Base-by-base conservation (phyloP, 257 asterid genomes). In the Primulina huaijiensis region DNA sequence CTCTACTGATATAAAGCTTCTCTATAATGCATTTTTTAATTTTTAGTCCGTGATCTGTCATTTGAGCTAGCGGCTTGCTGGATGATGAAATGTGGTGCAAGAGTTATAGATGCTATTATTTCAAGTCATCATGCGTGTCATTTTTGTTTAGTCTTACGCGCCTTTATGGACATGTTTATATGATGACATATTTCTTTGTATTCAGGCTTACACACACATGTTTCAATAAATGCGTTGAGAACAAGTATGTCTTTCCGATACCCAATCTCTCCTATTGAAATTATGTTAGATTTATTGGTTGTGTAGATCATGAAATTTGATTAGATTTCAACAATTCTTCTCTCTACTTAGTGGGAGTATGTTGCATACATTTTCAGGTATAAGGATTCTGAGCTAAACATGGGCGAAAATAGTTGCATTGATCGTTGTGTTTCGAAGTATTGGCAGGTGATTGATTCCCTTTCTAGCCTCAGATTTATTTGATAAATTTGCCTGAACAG, bases 121-220 rank as follows among this genome's bases (percentile, higher is more conserved):
- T 64, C 37, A 53, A 27, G 2, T 27, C 59, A 37, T 64, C 3
- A 14, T 65, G 16, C 30, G 38, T 14, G 2, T 35, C 40, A 57
- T 35, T 38, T 19, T 3, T 35, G 9, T 33, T 1, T 35, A 7
- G 43, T 35, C 2, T 35, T 8, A 1, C 8, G 11, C 10, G 11
- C 11, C 43, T 35, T 35, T 35, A 8, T 5, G 9, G 43, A 35
- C 2, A 8, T 33, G 11, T 35, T 35, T 35, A 35, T 35, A 43
- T 30, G 34, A 57, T 69, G 9, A 23, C 46, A 35, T 35, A 8
- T 35, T 70, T 76, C 37, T 21, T 60, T 14, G 29, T 37, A 46
- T 65, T 60, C 83, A 86, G 92, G 86, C 86, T 87, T 52, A 84
- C 92, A 3, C 88, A 84, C 8, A 84, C 89, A 17, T 87, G 92